A percentile compares a stretch with the other conserved stretches of the same genome.
These are phyloP conservation scores for Erythrophleum ivorense DNA, from an alignment of 331 rosid species.

Conservation along the genomic window DNA sequence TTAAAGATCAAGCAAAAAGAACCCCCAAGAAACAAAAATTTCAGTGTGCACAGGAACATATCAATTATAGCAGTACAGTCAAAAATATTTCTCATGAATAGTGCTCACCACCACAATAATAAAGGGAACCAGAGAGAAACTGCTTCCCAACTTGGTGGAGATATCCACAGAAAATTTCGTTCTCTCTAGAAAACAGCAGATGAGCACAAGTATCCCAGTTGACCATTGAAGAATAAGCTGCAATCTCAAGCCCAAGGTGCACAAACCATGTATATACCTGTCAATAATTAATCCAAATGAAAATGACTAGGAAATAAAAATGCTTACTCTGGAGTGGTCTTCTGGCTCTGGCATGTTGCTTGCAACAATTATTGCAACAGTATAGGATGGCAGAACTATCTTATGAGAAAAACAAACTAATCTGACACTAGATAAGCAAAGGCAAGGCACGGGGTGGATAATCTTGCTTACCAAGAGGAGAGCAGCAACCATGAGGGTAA, in stretches of 20 bases:
- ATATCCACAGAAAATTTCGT: constrained; percentile 69
- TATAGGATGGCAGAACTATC: constrained; percentile 13
- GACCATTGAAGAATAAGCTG: constrained; percentile 95
- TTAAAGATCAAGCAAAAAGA: neutral
- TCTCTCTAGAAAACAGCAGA: constrained; percentile 81
- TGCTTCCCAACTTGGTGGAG: constrained; percentile 85
- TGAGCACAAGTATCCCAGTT: constrained; percentile 82
- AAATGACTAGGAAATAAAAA: constrained; percentile 59
- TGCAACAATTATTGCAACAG: constrained; percentile 29
- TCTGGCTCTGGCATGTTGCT: constrained; percentile 42
- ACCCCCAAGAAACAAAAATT: neutral
- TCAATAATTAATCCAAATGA: constrained; percentile 63
- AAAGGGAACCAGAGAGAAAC: constrained; percentile 80
- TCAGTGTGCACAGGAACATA: neutral
- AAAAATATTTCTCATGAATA: constrained; percentile 3
- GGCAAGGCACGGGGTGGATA: constrained; percentile 24
- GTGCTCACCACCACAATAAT: constrained; percentile 78
- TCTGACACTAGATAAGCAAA: constrained; percentile 2
- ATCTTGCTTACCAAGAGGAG: constrained; percentile 85
- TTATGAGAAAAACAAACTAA: neutral
- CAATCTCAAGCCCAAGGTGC: constrained; percentile 81
- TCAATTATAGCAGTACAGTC: constrained; percentile 12
- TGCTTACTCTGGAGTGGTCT: constrained; percentile 48
- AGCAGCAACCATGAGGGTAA: constrained; percentile 81
- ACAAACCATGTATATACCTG: constrained; percentile 71